Evolutionary conservation across 202 grass and related monocot genomes (phyloP).

Genomic region (Carex sylvatica): DNA sequence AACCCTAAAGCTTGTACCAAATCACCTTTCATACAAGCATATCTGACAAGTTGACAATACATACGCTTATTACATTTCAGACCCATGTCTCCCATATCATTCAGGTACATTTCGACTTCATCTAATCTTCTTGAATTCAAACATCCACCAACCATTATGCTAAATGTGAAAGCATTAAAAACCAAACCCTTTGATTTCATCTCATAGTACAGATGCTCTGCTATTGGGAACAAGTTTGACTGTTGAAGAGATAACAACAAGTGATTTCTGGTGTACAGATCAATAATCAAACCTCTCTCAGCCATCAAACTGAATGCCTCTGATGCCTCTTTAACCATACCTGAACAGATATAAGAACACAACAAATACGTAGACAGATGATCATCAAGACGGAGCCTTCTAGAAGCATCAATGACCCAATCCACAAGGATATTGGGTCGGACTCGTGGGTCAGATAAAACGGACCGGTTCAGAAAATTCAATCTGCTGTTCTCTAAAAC

Average conservation of each 20-base stretch:
- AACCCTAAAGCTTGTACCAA: conserved; percentile 32
- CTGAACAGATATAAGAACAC: conserved; percentile 25
- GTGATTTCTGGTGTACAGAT: conserved; percentile 44
- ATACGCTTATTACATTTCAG: conserved; percentile 33
- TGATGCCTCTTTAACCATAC: conserved; percentile 10
- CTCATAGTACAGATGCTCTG: conserved; percentile 39
- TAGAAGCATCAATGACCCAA: conserved; percentile 20
- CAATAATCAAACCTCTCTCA: conserved; percentile 38
- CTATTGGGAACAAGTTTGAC: conserved; percentile 29
- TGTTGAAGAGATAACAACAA: conserved; percentile 38
- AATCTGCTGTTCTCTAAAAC: neutral
- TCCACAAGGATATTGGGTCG: conserved; percentile 27
- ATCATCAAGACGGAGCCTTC: conserved; percentile 20
- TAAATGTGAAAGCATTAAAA: conserved; percentile 45
- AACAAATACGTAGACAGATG: conserved; percentile 13
- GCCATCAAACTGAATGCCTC: conserved; percentile 49
- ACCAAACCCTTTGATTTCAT: conserved; percentile 45
- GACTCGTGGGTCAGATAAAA: neutral
- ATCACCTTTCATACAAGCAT: conserved; percentile 46
- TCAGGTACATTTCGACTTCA: conserved; percentile 56
- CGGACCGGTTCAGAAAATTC: conserved; percentile 8
- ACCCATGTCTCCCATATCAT: conserved; percentile 45
- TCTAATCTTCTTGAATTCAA: conserved; percentile 40
- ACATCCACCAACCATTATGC: conserved; percentile 50
- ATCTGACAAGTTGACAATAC: conserved; percentile 32